Conservation (phyloP, 768 basidiomycete genomes). For the Porpolomopsis calyptriformis region DNA sequence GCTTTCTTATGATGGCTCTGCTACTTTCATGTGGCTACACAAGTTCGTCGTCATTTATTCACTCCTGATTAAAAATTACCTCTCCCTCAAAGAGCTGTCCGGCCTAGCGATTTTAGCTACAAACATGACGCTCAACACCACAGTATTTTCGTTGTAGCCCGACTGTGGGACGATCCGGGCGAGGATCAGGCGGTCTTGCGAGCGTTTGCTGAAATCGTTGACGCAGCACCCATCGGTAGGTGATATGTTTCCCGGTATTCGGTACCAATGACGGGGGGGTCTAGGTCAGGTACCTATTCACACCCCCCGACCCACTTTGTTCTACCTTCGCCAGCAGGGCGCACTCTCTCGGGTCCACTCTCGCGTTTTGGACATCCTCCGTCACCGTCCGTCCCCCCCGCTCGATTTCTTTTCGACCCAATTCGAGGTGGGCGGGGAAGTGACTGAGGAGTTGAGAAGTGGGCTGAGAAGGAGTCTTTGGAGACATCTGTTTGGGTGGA, state of each 20-base stretch:
- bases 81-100: slow-evolving; percentile 33
- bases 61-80: slow-evolving; percentile 1
- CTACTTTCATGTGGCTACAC: slow-evolving; percentile 57
- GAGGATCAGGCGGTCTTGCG: slow-evolving; percentile 26
- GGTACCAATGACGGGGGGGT: slow-evolving; percentile 16
- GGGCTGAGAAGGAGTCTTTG: slow-evolving; percentile 43
- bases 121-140: slow-evolving; percentile 63
- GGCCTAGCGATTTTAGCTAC: slow-evolving; percentile 71
- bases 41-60: slow-evolving; percentile 41
- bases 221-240: slow-evolving; percentile 24
- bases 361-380: slow-evolving; percentile 37
- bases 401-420: background rate
- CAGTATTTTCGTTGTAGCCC: slow-evolving; percentile 45
- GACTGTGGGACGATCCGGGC: slow-evolving; percentile 37
- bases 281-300: slow-evolving; percentile 38
- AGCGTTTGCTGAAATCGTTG: slow-evolving; percentile 23
- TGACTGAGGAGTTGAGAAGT: slow-evolving; percentile 28
- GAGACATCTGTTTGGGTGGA: slow-evolving; percentile 54
- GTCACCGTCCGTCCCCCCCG: slow-evolving; percentile 19
- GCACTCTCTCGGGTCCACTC: slow-evolving; percentile 29
- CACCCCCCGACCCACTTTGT: slow-evolving; percentile 40
- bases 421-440: slow-evolving; percentile 19
- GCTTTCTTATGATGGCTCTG: slow-evolving; percentile 43
- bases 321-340: slow-evolving; percentile 30
- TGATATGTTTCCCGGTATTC: background rate